A percentile compares a stretch with the other conserved stretches of the same genome.
phyloP scores from a whole-genome alignment of 441 rosid genomes.

The Aquilaria agallochum region DNA sequence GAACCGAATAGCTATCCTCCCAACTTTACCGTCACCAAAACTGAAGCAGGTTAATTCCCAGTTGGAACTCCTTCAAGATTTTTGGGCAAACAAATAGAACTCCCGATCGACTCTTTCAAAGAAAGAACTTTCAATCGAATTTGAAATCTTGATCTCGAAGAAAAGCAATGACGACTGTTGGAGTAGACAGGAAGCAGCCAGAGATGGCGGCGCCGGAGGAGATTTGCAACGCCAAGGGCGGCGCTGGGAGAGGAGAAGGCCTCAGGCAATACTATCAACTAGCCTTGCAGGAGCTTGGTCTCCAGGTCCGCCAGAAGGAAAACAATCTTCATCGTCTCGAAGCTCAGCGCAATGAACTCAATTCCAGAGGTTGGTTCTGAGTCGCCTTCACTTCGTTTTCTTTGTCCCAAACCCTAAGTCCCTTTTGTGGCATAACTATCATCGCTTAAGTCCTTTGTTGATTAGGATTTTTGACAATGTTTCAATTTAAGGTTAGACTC shows the following conservation, averaged over 20 bases:
- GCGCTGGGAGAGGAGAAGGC: conserved; percentile 78
- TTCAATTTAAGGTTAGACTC: too few species aligned
- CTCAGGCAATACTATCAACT: conserved; percentile 66
- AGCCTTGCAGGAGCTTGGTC: conserved; percentile 66
- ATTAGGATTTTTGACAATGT: too few species aligned
- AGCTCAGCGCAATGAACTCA: conserved; percentile 93
- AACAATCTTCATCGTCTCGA: conserved; percentile 93
- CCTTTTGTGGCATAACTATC: too few species aligned
- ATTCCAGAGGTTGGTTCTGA: conserved; percentile 53
- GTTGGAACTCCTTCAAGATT: too few species aligned
- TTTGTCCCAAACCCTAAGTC: conserved; percentile 4
- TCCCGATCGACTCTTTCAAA: too few species aligned
- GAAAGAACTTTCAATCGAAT: too few species aligned
- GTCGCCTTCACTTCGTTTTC: not conserved
- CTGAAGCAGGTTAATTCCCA: too few species aligned
- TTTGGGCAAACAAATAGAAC: too few species aligned
- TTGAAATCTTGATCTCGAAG: too few species aligned
- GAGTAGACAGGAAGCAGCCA: conserved; percentile 29
- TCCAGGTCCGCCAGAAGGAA: conserved; percentile 65
- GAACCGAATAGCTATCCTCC: too few species aligned
- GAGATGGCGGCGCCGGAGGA: conserved; percentile 38
- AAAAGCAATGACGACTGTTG: conserved; percentile 36
- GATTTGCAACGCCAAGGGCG: conserved; percentile 13
- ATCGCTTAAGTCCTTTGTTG: too few species aligned
- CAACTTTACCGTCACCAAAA: too few species aligned